Evolutionary conservation across 768 basidiomycete species (phyloP).

Genomic region (Lepiota subincarnata): DNA sequence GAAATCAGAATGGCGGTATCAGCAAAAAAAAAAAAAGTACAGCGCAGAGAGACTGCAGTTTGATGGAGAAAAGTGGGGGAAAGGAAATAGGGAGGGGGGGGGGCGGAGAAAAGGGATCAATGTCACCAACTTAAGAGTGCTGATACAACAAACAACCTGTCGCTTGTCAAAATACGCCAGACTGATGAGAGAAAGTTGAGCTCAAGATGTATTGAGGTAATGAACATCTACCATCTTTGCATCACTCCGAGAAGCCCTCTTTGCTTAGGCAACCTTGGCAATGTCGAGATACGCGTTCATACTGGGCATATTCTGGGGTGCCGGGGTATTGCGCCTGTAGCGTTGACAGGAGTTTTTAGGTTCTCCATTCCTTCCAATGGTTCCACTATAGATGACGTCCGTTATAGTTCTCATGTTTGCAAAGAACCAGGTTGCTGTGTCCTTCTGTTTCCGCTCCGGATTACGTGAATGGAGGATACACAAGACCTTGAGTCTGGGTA

Average conservation of each 20-base stretch:
- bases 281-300: background rate
- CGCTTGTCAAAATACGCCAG: background rate
- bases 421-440: conserved; percentile 1
- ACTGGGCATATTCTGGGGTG: background rate
- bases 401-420: background rate
- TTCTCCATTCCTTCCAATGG: background rate
- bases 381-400: background rate
- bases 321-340: background rate
- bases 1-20: too few species aligned
- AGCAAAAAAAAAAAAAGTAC: too few species aligned
- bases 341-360: background rate
- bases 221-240: background rate
- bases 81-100: too few species aligned
- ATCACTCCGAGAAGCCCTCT: background rate
- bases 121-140: too few species aligned
- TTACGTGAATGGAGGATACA: background rate
- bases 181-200: background rate
- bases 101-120: too few species aligned
- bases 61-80: too few species aligned
- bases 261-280: too few species aligned
- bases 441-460: background rate
- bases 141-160: too few species aligned
- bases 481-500: background rate
- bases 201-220: background rate
- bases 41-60: too few species aligned